phyloP scores from a whole-genome alignment of 2,329 filamentous ascomycete genomes.

The Stemphylium beticola region DNA sequence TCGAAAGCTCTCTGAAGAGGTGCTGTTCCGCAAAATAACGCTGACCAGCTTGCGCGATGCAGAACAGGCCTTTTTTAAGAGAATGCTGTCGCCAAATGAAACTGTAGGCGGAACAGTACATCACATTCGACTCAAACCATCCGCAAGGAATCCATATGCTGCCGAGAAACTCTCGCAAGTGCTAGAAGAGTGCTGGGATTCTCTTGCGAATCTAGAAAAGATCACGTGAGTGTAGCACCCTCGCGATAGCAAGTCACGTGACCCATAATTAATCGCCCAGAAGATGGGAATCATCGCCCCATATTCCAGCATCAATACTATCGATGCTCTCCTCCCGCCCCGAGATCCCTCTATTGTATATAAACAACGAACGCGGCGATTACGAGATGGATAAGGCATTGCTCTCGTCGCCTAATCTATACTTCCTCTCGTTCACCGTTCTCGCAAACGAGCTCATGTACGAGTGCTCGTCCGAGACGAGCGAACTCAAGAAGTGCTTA shows the following conservation, averaged over 20 bases:
- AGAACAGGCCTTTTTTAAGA: background rate
- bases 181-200: background rate
- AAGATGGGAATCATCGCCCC: background rate
- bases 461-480: background rate
- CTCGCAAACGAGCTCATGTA: background rate
- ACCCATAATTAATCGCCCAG: background rate
- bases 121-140: background rate
- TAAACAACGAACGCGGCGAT: background rate
- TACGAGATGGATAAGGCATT: background rate
- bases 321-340: background rate
- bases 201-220: background rate
- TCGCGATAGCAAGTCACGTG: background rate
- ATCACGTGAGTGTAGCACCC: background rate
- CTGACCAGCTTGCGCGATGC: background rate
- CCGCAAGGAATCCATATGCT: background rate
- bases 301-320: background rate
- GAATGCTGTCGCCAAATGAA: background rate
- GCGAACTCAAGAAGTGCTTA: background rate
- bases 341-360: background rate
- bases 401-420: background rate
- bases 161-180: background rate
- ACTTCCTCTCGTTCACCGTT: background rate
- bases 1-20: background rate
- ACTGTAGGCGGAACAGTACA: background rate
- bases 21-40: background rate